Conservation (phyloP, 2,329 filamentous ascomycete genomes). For the Metarhizium robertsii region DNA sequence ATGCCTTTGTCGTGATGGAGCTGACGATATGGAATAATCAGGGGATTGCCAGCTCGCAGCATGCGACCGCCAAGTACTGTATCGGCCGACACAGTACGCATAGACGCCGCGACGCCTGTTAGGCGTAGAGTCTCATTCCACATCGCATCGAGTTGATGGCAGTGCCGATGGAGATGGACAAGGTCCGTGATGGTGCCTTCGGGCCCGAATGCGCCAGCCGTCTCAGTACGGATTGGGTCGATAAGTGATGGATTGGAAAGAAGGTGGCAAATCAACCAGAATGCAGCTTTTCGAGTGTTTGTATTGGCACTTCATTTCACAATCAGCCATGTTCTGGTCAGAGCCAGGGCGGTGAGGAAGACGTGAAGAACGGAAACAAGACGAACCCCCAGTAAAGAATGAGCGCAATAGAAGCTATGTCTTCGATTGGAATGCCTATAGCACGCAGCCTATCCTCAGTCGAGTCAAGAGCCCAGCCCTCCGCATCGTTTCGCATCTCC, state of each 20-base stretch:
- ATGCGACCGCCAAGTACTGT: constrained; percentile 16
- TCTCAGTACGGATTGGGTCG: constrained; percentile 12
- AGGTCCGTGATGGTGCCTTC: constrained; percentile 19
- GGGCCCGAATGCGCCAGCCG: constrained; percentile 11
- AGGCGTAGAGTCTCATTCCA: constrained; percentile 19
- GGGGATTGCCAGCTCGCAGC: constrained; percentile 15
- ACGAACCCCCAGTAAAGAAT: too few relatives aligned
- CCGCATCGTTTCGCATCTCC: background rate
- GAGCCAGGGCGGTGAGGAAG: too few relatives aligned
- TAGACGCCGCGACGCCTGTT: constrained; percentile 12
- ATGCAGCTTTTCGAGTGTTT: constrained; percentile 17
- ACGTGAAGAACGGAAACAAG: too few relatives aligned
- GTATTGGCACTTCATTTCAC: constrained; percentile 15
- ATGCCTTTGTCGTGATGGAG: constrained; percentile 13
- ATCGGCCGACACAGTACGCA: constrained; percentile 14
- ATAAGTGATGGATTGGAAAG: constrained; percentile 11
- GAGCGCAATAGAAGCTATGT: too few relatives aligned
- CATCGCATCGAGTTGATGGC: constrained; percentile 10
- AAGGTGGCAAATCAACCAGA: constrained; percentile 17
- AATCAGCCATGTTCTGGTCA: too few relatives aligned
- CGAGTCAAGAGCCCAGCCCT: background rate
- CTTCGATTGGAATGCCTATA: too few relatives aligned
- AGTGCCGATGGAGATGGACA: constrained; percentile 16
- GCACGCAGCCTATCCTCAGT: too few relatives aligned
- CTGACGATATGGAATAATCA: constrained; percentile 18